These are phyloP conservation scores for Dendrocalamus sinicus DNA, from an alignment of 176 grass and related monocot species.

Conservation along the genomic window DNA sequence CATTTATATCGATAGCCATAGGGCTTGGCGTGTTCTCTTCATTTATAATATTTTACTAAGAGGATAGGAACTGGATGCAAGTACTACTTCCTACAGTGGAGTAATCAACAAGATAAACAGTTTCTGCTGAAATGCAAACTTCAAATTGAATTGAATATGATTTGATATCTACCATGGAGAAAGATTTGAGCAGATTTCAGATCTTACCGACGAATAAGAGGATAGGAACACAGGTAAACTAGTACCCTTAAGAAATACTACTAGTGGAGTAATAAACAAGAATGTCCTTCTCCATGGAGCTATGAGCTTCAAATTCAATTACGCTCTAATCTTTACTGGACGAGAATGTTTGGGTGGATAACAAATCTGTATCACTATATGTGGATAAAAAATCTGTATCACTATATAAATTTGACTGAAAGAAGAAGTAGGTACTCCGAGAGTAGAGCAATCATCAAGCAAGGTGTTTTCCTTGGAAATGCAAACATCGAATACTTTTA, in stretches of 20 bases:
- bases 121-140: not conserved
- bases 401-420: not conserved
- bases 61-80: not conserved
- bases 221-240: not conserved
- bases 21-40: conserved; percentile 13
- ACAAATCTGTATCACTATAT: not conserved
- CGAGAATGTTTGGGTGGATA: not conserved
- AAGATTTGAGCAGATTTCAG: not conserved
- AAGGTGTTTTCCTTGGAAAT: not conserved
- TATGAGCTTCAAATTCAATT: not conserved
- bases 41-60: conserved; percentile 21
- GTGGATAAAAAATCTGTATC: not conserved
- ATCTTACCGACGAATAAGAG: not conserved
- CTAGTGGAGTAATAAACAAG: not conserved
- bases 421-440: not conserved
- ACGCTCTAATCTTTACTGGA: not conserved
- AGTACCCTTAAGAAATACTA: not conserved
- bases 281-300: not conserved
- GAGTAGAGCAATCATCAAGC: not conserved
- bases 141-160: not conserved
- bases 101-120: not conserved
- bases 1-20: conserved; percentile 20
- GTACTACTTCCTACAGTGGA: not conserved
- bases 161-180: not conserved
- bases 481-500: not conserved